A percentile compares a stretch with the other conserved stretches of the same genome.
phyloP scores from a whole-genome alignment of 768 basidiomycete genomes.

The Lentinus brumalis region DNA sequence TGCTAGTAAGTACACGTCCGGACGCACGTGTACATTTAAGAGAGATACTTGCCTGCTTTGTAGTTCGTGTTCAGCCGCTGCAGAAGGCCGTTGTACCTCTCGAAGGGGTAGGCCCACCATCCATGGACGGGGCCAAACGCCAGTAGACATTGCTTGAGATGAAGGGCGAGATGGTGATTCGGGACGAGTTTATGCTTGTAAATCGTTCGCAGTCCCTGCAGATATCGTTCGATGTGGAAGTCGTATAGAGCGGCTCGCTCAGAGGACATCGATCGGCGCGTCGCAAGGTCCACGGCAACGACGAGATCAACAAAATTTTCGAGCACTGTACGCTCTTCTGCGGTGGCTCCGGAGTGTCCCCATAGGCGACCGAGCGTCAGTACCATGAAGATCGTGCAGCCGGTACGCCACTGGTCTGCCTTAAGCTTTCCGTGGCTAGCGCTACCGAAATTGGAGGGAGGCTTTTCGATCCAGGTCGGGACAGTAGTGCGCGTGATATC shows the following conservation, averaged over 20 bases:
- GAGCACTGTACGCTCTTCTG: slow-evolving; percentile 19
- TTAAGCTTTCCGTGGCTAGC: slow-evolving; percentile 22
- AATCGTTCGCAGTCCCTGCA: slow-evolving; percentile 18
- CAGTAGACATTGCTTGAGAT: slow-evolving; percentile 29
- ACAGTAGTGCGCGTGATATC: background rate
- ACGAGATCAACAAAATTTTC: slow-evolving; percentile 32
- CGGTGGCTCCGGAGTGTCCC: slow-evolving; percentile 23
- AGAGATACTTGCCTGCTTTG: background rate
- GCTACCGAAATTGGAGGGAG: slow-evolving; percentile 18
- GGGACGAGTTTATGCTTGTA: slow-evolving; percentile 32
- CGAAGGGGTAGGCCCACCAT: slow-evolving; percentile 30
- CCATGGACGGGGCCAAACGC: slow-evolving; percentile 33
- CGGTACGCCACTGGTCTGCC: slow-evolving; percentile 35
- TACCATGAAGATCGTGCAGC: slow-evolving; percentile 35
- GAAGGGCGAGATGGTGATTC: slow-evolving; percentile 34
- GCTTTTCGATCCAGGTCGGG: slow-evolving; percentile 20
- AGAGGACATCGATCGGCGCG: slow-evolving; percentile 10
- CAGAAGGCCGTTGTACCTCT: slow-evolving; percentile 31
- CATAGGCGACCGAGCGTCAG: slow-evolving; percentile 41
- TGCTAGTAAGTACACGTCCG: too few relatives aligned
- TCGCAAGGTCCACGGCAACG: slow-evolving; percentile 23
- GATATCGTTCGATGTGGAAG: slow-evolving; percentile 20
- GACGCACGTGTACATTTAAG: too few relatives aligned
- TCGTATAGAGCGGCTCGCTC: slow-evolving; percentile 6
- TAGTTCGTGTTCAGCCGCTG: slow-evolving; percentile 30